A percentile compares a stretch with the other conserved stretches of the same genome.
Conservation (phyloP, 371 early-diverging fungal genomes). For the Saksenaea vasiformis region DNA sequence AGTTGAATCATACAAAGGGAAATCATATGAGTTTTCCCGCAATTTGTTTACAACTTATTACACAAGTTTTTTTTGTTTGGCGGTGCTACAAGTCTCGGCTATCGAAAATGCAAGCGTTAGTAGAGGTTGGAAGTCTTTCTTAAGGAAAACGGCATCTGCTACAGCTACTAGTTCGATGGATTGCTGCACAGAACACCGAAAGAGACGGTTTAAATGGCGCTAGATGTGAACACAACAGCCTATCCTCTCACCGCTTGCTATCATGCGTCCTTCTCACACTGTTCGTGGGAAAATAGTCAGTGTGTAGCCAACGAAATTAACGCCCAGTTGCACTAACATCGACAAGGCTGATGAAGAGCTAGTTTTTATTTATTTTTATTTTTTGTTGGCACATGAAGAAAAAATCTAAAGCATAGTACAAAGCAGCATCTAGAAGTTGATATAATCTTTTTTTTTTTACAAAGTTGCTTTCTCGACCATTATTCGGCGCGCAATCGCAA, state of each 20-base stretch:
- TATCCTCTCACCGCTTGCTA: neutral
- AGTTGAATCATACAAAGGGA: neutral
- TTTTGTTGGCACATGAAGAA: neutral
- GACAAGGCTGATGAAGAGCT: too few species aligned
- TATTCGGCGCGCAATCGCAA: constrained; percentile 45
- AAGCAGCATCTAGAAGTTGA: neutral
- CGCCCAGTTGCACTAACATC: neutral
- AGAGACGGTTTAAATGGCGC: too few species aligned
- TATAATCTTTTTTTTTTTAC: neutral
- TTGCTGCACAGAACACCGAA: too few species aligned
- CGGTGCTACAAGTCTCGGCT: neutral
- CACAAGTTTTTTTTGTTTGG: neutral
- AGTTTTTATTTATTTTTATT: too few species aligned
- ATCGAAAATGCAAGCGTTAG: too few species aligned
- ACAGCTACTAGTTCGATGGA: neutral
- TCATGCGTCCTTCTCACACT: neutral
- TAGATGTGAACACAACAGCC: too few species aligned
- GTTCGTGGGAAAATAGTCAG: neutral
- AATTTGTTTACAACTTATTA: too few species aligned
- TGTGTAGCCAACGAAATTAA: neutral
- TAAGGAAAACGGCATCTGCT: neutral
- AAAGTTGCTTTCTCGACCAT: neutral
- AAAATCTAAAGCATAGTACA: neutral
- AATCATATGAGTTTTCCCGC: neutral
- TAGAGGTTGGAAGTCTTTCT: too few species aligned